Conservation (phyloP, 352 stramenopile species). For the Pythium rhizo-oryzae region DNA sequence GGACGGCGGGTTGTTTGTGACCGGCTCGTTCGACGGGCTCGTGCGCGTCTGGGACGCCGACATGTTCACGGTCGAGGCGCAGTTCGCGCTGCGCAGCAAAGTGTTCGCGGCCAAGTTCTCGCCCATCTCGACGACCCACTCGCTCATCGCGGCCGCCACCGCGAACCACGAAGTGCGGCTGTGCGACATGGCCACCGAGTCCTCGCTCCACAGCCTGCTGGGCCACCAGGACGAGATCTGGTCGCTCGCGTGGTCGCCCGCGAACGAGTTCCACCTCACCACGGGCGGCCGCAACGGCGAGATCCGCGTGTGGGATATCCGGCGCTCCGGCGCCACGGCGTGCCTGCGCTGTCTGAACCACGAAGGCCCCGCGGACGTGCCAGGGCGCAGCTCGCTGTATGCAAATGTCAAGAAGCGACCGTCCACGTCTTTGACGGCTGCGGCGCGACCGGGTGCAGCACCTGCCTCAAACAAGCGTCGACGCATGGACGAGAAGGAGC, state of each 20-base stretch:
- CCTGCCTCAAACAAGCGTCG: conserved; percentile 22
- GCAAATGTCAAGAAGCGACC: conserved; percentile 50
- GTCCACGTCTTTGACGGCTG: conserved; percentile 37
- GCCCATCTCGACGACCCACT: conserved; percentile 47
- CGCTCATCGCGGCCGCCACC: conserved; percentile 71
- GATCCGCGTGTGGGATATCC: conserved; percentile 88
- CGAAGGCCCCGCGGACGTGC: conserved; percentile 52
- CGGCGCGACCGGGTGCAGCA: neutral
- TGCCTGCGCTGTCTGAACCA: conserved; percentile 85
- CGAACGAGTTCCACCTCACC: conserved; percentile 72
- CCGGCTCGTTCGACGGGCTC: conserved; percentile 66
- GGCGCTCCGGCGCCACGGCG: conserved; percentile 76
- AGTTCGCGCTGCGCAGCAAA: conserved; percentile 61
- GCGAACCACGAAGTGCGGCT: conserved; percentile 66
- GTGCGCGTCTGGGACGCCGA: conserved; percentile 83
- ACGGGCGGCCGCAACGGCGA: conserved; percentile 63
- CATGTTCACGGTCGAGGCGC: conserved; percentile 60
- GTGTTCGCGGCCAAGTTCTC: conserved; percentile 77
- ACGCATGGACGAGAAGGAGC: conserved; percentile 16
- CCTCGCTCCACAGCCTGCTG: conserved; percentile 65
- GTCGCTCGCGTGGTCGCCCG: conserved; percentile 72
- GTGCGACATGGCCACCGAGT: conserved; percentile 72
- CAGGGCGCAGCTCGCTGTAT: conserved; percentile 51
- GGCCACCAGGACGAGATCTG: conserved; percentile 82
- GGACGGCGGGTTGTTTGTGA: conserved; percentile 81